Evolutionary conservation across 805 yeast genomes (phyloP), one percentile per base, ranked within the genome.

Genomic region (Yamadazyma olivae): DNA sequence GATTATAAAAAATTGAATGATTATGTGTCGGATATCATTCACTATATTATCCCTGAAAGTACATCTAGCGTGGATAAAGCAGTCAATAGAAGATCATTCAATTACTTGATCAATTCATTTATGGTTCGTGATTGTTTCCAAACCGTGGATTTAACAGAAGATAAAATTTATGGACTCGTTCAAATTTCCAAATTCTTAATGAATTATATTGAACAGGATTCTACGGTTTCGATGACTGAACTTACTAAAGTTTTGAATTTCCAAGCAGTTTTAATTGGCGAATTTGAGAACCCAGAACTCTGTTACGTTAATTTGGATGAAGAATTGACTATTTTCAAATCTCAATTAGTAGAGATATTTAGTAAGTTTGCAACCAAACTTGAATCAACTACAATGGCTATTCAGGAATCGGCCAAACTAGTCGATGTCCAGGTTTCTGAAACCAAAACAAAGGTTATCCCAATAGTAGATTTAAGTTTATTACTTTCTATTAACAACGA

Each of bases 241-340:
- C 15, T 35, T 3, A 12, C 36, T 2, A 42, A 27, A 34, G 38
- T 30, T 4, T 40, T 57, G 29, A 50, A 59, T 9, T 56, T 51
- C 32, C 60, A 62, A 35, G 48, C 68, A 6, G 39, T 43, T 19
- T 39, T 67, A 35, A 45, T 63, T 16, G 56, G 59, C 35, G 58
- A 62, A 41, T 58, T 67, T 30, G 70, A 67, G 36, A 65, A 64
- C 33, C 50, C 67, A 6, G 68, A 64, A 20, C 58, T 61, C 30
- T 61, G 61, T 40, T 67, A 66, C 45, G 36, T 65, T 32, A 57
- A 53, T 25, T 44, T 63, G 27, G 48, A 50, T 19, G 41, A 44
- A 0, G 60, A 59, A 18, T 39, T 59, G 12, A 20, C 18, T 5
- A 38, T 38, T 4, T 61, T 60, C 37, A 54, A 49, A 33, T 20